phyloP scores from a whole-genome alignment of 306 rosid genomes.

The Vigna nakashimae region DNA sequence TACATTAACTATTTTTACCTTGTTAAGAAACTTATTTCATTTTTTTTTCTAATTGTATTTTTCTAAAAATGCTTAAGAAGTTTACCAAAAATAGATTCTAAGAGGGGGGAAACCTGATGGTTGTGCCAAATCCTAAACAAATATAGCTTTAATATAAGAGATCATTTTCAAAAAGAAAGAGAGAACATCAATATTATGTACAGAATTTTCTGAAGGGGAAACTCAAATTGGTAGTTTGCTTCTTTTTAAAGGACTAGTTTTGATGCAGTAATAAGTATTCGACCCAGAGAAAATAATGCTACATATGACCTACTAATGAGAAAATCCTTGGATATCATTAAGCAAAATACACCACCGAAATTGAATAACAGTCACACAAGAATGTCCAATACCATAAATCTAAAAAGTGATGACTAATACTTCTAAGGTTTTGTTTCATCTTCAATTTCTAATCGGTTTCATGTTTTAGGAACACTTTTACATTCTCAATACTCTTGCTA shows the following conservation, averaged over 20 bases:
- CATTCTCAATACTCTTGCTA: neutral
- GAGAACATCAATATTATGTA: neutral
- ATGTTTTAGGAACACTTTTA: neutral
- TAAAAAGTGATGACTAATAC: slow-evolving; percentile 1
- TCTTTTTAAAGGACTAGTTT: slow-evolving; percentile 4
- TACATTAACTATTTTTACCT: no score
- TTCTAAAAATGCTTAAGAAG: no score
- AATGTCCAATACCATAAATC: neutral
- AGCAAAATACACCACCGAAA: slow-evolving; percentile 13
- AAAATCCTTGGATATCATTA: neutral
- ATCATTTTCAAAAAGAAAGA: neutral
- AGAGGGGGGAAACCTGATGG: neutral
- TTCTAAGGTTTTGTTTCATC: neutral
- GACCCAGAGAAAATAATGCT: neutral
- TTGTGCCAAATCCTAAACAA: neutral
- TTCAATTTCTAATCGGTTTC: neutral
- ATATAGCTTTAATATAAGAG: neutral
- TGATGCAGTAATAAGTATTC: neutral
- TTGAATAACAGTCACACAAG: slow-evolving; percentile 1
- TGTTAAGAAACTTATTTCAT: no score
- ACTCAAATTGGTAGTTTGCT: neutral
- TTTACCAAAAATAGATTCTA: no score
- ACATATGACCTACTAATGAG: neutral
- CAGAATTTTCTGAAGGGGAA: neutral
- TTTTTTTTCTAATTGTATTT: no score